phyloP scores from a whole-genome alignment of 2,329 filamentous ascomycete genomes.

The Sclerotinia nivalis region DNA sequence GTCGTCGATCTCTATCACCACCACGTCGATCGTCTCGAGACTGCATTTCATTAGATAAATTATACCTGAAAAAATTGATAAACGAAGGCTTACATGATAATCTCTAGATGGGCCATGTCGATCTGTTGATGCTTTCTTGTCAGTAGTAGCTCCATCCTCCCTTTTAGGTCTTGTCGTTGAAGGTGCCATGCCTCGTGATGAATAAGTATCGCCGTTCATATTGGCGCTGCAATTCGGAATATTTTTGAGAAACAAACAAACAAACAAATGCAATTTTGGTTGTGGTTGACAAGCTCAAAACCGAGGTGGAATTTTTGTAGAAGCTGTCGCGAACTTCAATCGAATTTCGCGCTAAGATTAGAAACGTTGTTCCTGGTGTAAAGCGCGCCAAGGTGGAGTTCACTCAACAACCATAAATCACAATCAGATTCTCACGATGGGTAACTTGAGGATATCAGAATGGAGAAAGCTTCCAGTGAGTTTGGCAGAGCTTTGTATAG shows the following conservation, averaged over 20 bases:
- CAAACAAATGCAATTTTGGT: neutral
- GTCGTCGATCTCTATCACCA: slow-evolving; percentile 56
- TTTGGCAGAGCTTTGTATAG: slow-evolving; percentile 85
- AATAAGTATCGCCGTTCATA: slow-evolving; percentile 87
- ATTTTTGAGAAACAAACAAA: neutral
- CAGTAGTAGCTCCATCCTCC: slow-evolving; percentile 40
- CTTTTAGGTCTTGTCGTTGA: slow-evolving; percentile 36
- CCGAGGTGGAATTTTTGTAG: slow-evolving; percentile 23
- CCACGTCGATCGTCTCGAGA: slow-evolving; percentile 44
- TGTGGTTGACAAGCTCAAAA: slow-evolving; percentile 17
- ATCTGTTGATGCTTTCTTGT: slow-evolving; percentile 46
- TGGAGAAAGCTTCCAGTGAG: slow-evolving; percentile 87
- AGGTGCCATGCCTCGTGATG: slow-evolving; percentile 64
- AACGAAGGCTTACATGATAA: slow-evolving; percentile 49
- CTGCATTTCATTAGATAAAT: slow-evolving; percentile 37
- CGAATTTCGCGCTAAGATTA: slow-evolving; percentile 26
- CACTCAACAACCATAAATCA: slow-evolving; percentile 11
- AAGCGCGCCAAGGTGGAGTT: slow-evolving; percentile 20
- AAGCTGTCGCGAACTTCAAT: slow-evolving; percentile 26
- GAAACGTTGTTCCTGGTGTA: slow-evolving; percentile 12
- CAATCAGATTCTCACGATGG: slow-evolving; percentile 31
- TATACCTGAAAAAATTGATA: neutral
- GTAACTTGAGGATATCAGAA: slow-evolving; percentile 56
- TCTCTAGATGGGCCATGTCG: slow-evolving; percentile 52
- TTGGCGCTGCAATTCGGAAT: slow-evolving; percentile 38